Evolutionary conservation across 108 stramenopile species (phyloP), one percentile per base, ranked within the genome.

Genomic region (Fragilariopsis cylindrus): DNA sequence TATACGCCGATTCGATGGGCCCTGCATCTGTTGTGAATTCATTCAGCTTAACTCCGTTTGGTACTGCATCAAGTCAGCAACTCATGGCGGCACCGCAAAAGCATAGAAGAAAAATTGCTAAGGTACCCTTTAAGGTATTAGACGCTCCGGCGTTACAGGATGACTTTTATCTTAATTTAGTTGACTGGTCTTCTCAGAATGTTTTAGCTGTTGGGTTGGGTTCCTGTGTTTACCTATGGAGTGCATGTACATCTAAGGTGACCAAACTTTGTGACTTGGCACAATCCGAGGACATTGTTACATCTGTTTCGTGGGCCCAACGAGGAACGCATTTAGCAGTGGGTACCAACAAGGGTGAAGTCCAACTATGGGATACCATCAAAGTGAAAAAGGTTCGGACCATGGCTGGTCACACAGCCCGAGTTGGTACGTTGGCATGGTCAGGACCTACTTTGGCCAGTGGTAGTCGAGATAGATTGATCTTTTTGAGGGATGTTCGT

Each of bases 141-240:
- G 98, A 99, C 84, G 99, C 99, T 5, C 99, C 99, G 1, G 87
- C 92, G 21, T 86, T 99, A 15, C 92, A 93, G 80, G 99, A 99
- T 82, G 99, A 99, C 82, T 99, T 98, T 77, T 99, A 99, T 73
- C 81, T 99, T 57, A 98, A 98, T 70, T 81, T 99, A 6, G 97
- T 99, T 18, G 96, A 97, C 79, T 99, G 99, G 99, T 90, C 89
- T 4, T 82, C 94, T 2, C 86, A 82, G 49, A 97, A 99, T 76
- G 95, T 98, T n/a, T 76, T 99, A 48, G 98, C 99, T 1, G 99
- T 98, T n/a, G 99, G 96, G 7, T 84, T 99, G 30, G 96, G 96
- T 7, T 75, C 84, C 41, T 89, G 89, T 66, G 97, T 99, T 7
- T 99, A 97, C 73, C 85, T 97, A 3, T 97, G 98, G 98, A 92